These are phyloP conservation scores for Marasmius fiardii DNA, from an alignment of 1,284 basidiomycete genomes.

Conservation along the genomic window DNA sequence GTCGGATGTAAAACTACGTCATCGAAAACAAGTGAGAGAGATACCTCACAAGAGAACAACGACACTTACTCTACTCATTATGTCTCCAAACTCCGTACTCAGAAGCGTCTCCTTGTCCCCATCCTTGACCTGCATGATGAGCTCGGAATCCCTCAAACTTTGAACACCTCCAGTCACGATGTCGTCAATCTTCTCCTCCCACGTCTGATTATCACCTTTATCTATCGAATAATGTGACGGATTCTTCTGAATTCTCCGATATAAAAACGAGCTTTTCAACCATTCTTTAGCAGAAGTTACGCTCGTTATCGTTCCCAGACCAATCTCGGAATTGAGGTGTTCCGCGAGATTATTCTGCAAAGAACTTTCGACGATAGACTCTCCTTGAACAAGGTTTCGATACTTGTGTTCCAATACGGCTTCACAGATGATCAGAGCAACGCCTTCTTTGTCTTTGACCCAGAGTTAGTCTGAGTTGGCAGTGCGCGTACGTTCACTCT, in stretches of 20 bases:
- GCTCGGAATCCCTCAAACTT: slow-evolving; percentile 52
- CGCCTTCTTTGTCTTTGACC: slow-evolving; percentile 67
- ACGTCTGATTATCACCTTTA: slow-evolving; percentile 56
- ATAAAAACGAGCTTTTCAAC: slow-evolving; percentile 81
- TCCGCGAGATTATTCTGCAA: slow-evolving; percentile 83
- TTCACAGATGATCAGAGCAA: slow-evolving; percentile 81
- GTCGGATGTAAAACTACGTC: slow-evolving; percentile 66
- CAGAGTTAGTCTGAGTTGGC: slow-evolving; percentile 8
- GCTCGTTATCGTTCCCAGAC: slow-evolving; percentile 74
- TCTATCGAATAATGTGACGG: slow-evolving; percentile 71
- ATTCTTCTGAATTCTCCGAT: slow-evolving; percentile 80
- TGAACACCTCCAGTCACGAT: slow-evolving; percentile 67
- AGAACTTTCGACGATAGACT: slow-evolving; percentile 78
- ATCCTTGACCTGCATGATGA: slow-evolving; percentile 47
- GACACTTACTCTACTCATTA: slow-evolving; percentile 74
- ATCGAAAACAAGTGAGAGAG: slow-evolving; percentile 7
- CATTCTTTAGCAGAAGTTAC: slow-evolving; percentile 71
- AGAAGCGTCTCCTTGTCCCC: slow-evolving; percentile 37
- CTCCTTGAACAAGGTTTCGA: slow-evolving; percentile 57
- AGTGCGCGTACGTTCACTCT: background rate
- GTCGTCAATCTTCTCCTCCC: slow-evolving; percentile 68
- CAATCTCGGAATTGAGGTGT: slow-evolving; percentile 92
- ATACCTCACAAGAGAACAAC: slow-evolving; percentile 5
- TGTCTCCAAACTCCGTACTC: slow-evolving; percentile 74
- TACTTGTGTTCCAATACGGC: slow-evolving; percentile 72